Evolutionary conservation across 805 yeast species (phyloP).

Genomic region (Candida pseudoglaebosa): DNA sequence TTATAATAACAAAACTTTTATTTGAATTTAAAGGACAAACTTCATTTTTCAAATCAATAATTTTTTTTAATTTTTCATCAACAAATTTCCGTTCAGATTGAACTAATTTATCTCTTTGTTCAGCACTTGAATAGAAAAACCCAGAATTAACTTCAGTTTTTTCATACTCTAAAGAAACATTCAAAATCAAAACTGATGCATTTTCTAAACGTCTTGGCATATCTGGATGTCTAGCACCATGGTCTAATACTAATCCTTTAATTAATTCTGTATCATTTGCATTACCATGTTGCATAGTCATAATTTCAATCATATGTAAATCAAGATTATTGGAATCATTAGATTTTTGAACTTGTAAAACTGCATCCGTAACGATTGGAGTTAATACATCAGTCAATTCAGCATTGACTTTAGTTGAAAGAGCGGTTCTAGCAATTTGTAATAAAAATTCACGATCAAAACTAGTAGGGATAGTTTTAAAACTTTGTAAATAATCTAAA

Average conservation of each 20-base stretch:
- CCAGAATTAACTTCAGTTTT: slow-evolving; percentile 97
- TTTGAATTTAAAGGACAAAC: slow-evolving; percentile 75
- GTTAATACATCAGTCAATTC: slow-evolving; percentile 78
- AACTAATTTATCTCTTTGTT: slow-evolving; percentile 92
- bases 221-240: slow-evolving; percentile 98
- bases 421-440: slow-evolving; percentile 87
- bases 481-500: slow-evolving; percentile 63
- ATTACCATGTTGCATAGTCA: slow-evolving; percentile 94
- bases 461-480: slow-evolving; percentile 49
- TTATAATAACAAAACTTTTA: slow-evolving; percentile 86
- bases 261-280: slow-evolving; percentile 80
- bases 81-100: slow-evolving; percentile 91
- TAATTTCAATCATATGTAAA: slow-evolving; percentile 95
- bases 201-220: slow-evolving; percentile 89
- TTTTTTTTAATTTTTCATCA: slow-evolving; percentile 86
- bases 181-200: slow-evolving; percentile 80
- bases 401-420: slow-evolving; percentile 78
- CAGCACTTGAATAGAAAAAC: slow-evolving; percentile 90
- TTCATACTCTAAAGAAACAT: slow-evolving; percentile 94
- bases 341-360: slow-evolving; percentile 62
- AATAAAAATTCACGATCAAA: slow-evolving; percentile 82
- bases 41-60: slow-evolving; percentile 87
- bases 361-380: slow-evolving; percentile 97
- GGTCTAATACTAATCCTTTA: slow-evolving; percentile 90
- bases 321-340: slow-evolving; percentile 56